Conservation (phyloP, 768 basidiomycete genomes). For the Suillus brevipes region DNA sequence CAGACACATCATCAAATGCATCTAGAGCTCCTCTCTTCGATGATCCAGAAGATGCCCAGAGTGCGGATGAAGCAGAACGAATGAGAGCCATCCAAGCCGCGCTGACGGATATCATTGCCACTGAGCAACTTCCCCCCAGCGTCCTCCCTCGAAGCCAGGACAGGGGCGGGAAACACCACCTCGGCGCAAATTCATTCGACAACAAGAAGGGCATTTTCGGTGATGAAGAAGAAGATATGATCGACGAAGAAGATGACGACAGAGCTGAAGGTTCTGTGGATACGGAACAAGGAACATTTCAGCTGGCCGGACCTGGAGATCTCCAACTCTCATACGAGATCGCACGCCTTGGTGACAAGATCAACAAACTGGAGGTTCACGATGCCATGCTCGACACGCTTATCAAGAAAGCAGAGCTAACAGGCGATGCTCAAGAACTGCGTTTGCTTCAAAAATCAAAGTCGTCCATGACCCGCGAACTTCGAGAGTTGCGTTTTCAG, state of each 20-base stretch:
- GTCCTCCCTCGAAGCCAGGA: conserved; percentile 13
- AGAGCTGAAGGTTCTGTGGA: conserved; percentile 19
- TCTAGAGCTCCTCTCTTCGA: conserved; percentile 77
- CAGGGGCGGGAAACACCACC: conserved; percentile 7
- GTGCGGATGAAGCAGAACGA: conserved; percentile 69
- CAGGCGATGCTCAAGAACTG: conserved; percentile 86
- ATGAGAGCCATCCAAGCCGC: conserved; percentile 98
- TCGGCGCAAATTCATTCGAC: conserved; percentile 13
- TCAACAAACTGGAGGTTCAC: conserved; percentile 76
- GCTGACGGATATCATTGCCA: conserved; percentile 91
- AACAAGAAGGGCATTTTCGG: conserved; percentile 34
- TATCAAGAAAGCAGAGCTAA: conserved; percentile 93
- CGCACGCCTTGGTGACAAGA: conserved; percentile 69
- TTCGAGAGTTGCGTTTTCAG: conserved; percentile 85
- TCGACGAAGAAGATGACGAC: conserved; percentile 49
- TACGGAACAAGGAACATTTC: conserved; percentile 55
- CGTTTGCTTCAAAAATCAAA: conserved; percentile 80
- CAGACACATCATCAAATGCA: conserved; percentile 50
- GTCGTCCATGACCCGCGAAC: conserved; percentile 76
- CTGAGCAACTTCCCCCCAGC: conserved; percentile 57
- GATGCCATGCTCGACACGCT: conserved; percentile 82
- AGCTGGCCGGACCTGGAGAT: conserved; percentile 85
- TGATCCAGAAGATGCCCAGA: conserved; percentile 66
- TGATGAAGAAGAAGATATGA: conserved; percentile 41
- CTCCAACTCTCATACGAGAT: conserved; percentile 89